Evolutionary conservation across 1,284 basidiomycete genomes (phyloP).

Genomic region (Heimioporus punctisporus): DNA sequence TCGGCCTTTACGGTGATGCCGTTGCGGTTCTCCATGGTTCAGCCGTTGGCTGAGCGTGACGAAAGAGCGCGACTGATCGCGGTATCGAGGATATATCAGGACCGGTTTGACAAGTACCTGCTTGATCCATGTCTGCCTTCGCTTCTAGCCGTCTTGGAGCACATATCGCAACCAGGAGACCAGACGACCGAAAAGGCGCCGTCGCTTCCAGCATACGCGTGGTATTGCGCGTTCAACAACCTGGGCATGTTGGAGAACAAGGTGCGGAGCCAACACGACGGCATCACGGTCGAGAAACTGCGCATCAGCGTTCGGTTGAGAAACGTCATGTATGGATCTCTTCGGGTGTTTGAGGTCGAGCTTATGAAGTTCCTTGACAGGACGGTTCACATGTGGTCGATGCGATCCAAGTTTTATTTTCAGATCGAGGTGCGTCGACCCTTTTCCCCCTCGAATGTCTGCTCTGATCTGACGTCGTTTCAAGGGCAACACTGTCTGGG

Average conservation of each 20-base stretch:
- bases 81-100: constrained; percentile 12
- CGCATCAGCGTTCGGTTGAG: constrained; percentile 9
- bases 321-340: constrained; percentile 8
- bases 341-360: too few species aligned
- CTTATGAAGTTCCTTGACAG: neutral
- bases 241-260: constrained; percentile 14
- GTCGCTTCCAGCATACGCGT: neutral
- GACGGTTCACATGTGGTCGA: constrained; percentile 20
- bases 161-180: neutral
- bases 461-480: neutral
- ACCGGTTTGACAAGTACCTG: constrained; percentile 16
- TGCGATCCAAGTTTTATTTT: constrained; percentile 17
- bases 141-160: neutral
- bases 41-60: constrained; percentile 4
- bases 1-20: constrained; percentile 14
- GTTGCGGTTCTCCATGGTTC: constrained; percentile 18
- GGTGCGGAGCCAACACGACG: constrained; percentile 6
- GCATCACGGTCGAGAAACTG: constrained; percentile 3
- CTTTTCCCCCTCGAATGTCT: too few species aligned
- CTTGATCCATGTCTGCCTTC: constrained; percentile 17
- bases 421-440: constrained; percentile 13
- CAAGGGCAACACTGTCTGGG: constrained; percentile 24
- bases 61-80: constrained; percentile 17
- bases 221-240: constrained; percentile 16
- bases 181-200: neutral